Evolutionary conservation across 2,329 filamentous ascomycete genomes (phyloP).

Genomic region (Exophiala oligosperma): DNA sequence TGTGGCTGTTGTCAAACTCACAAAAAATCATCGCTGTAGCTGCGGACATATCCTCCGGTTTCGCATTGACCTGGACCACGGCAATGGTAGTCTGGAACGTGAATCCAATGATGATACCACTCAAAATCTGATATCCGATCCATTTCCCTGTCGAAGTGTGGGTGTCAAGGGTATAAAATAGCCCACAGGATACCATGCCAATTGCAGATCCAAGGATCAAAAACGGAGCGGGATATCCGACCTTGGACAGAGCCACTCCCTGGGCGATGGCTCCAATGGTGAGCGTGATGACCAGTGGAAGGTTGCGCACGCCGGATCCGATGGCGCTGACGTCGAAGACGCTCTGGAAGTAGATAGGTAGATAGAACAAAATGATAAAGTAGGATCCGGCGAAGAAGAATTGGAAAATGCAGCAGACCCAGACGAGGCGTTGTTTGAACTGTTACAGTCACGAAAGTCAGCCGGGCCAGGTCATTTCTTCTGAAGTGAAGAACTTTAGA

Average conservation of each 20-base stretch:
- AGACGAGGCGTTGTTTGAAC: constrained; percentile 35
- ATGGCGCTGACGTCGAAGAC: background rate
- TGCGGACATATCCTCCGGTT: constrained; percentile 29
- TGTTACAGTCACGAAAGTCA: background rate
- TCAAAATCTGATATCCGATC: constrained; percentile 37
- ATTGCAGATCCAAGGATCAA: constrained; percentile 2
- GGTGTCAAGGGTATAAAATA: constrained; percentile 25
- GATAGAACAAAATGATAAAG: constrained; percentile 36
- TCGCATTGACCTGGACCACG: constrained; percentile 39
- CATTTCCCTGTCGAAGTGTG: constrained; percentile 28
- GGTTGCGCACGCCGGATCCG: constrained; percentile 34
- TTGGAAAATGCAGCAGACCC: constrained; percentile 10
- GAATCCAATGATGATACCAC: constrained; percentile 29
- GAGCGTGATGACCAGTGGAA: constrained; percentile 33
- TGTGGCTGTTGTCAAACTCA: background rate
- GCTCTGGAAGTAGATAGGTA: constrained; percentile 44
- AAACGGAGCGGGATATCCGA: constrained; percentile 16
- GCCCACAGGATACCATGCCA: constrained; percentile 21
- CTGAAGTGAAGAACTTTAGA: no score
- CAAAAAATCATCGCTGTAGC: constrained; percentile 28
- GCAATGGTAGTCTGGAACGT: constrained; percentile 27
- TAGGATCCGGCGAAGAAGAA: constrained; percentile 22
- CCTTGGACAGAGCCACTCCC: background rate
- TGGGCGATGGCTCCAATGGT: constrained; percentile 7
- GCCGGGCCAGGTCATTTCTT: no score